Evolutionary conservation across 768 basidiomycete genomes (phyloP), one percentile per base, ranked within the genome.

Genomic region (Podaxis carcinomalis): DNA sequence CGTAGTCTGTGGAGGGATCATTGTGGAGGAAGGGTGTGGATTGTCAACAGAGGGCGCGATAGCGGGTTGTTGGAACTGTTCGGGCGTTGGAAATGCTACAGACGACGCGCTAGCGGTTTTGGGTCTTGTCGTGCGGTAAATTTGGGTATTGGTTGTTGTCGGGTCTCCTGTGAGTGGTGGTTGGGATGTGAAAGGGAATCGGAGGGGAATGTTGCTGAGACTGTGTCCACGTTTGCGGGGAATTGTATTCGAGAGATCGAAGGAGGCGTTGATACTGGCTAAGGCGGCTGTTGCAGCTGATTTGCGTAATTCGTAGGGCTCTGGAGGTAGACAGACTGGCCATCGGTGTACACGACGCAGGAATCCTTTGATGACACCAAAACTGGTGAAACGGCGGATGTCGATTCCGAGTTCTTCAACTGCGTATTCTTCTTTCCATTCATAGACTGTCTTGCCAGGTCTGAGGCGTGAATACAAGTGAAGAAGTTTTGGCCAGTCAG

Each of bases 351-450:
- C 89, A 44, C 97, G 81, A 11, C 93, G 88, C 14, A 99, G 79
- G 71, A 98, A 98, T 0, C 95, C 96, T 87, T 99, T 99, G 76
- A 99, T 96, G 23, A 98, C 92, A 4, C 97, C 97, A 68, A 98
- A 99, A 63, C 91, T 95, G 16, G 93, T 87, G 72, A 99, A 97
- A n/a, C 97, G 85, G 7, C 96, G 85, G 6, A 92, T 83, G 70
- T 99, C 97, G 56, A 98, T 88, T 1, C 92, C 93, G 21, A 87
- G 72, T 5, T 78, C 75, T 52, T 87, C 82, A 16, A 95, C 84
- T 21, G 86, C 77, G 66, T 93, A 80, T 44, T 78, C 78, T 66
- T 92, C 85, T 79, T 94, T 92, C 96, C 97, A 99, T 47, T 92
- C 87, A 27, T 84, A 82, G 4, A 98, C 80, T 0, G 92, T 92